phyloP scores from a whole-genome alignment of 2,329 filamentous ascomycete genomes.

The Pseudopyrenochaeta lycopersici region DNA sequence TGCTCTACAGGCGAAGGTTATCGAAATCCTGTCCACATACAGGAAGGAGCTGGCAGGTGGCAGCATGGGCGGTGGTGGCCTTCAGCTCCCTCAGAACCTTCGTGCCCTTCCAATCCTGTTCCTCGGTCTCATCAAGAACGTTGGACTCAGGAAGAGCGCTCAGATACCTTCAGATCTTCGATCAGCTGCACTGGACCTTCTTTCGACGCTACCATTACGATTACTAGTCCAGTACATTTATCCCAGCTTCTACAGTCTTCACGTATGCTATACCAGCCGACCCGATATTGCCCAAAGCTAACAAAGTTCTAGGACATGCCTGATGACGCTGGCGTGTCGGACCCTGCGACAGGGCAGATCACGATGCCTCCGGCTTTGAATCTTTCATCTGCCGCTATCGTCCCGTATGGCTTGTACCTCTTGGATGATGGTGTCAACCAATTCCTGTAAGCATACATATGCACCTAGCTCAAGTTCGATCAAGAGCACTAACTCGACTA shows the following conservation, averaged over 20 bases:
- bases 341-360: conserved; percentile 87
- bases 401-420: conserved; percentile 90
- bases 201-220: conserved; percentile 92
- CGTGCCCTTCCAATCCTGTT: conserved; percentile 89
- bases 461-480: not conserved
- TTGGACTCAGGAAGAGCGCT: conserved; percentile 58
- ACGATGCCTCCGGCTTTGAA: conserved; percentile 85
- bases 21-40: conserved; percentile 93
- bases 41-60: conserved; percentile 95
- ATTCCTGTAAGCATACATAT: conserved; percentile 67
- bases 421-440: conserved; percentile 98
- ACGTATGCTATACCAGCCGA: conserved; percentile 22
- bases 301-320: conserved; percentile 95
- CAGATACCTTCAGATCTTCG: conserved; percentile 72
- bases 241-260: conserved; percentile 49
- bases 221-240: conserved; percentile 91
- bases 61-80: conserved; percentile 88
- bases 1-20: conserved; percentile 87
- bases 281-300: not conserved
- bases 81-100: conserved; percentile 94
- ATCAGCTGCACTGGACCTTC: conserved; percentile 87
- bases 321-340: conserved; percentile 85
- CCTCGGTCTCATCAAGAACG: conserved; percentile 94
- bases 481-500: conserved; percentile 11
- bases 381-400: conserved; percentile 85